phyloP scores from a whole-genome alignment of 768 basidiomycete genomes.

The Mycena polygramma region DNA sequence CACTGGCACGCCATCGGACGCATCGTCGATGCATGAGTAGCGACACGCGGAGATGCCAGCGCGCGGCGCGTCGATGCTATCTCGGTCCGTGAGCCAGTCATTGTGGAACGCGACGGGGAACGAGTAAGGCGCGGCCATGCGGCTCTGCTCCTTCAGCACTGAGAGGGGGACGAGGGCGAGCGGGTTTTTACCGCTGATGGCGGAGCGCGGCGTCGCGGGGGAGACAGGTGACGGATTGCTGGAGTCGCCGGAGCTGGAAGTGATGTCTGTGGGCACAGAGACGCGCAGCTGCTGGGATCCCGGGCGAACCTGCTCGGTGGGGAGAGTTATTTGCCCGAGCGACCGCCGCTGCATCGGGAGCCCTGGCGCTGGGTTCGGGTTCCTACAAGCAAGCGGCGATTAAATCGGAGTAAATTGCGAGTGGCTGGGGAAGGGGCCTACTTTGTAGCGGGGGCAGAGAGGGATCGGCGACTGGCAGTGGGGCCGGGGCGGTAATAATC shows the following conservation, averaged over 20 bases:
- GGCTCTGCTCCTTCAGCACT: conserved; percentile 36
- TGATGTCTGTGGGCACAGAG: conserved; percentile 44
- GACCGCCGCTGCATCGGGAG: conserved; percentile 44
- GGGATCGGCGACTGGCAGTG: conserved; percentile 60
- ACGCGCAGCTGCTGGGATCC: conserved; percentile 24
- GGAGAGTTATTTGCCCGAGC: conserved; percentile 26
- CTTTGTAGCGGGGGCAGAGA: conserved; percentile 55
- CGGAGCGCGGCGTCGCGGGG: conserved; percentile 67
- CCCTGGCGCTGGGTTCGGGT: conserved; percentile 23
- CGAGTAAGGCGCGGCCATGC: conserved; percentile 9
- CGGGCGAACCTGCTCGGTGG: background rate
- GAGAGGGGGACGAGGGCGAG: conserved; percentile 37
- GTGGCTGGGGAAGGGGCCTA: conserved; percentile 30
- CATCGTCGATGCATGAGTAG: conserved; percentile 14
- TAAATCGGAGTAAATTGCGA: conserved; percentile 22
- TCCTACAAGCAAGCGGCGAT: conserved; percentile 25
- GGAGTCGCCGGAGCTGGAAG: conserved; percentile 59
- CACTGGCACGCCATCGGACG: background rate
- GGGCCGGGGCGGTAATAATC: conserved; percentile 48
- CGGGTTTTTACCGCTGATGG: conserved; percentile 36
- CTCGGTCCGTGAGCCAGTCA: conserved; percentile 20
- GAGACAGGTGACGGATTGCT: conserved; percentile 67
- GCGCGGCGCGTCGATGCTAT: background rate
- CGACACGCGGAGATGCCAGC: conserved; percentile 18
- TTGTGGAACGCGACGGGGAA: conserved; percentile 25